Evolutionary conservation across 2,329 filamentous ascomycete species (phyloP), one percentile per base, ranked within the genome.

Genomic region (Talaromyces sp.): DNA sequence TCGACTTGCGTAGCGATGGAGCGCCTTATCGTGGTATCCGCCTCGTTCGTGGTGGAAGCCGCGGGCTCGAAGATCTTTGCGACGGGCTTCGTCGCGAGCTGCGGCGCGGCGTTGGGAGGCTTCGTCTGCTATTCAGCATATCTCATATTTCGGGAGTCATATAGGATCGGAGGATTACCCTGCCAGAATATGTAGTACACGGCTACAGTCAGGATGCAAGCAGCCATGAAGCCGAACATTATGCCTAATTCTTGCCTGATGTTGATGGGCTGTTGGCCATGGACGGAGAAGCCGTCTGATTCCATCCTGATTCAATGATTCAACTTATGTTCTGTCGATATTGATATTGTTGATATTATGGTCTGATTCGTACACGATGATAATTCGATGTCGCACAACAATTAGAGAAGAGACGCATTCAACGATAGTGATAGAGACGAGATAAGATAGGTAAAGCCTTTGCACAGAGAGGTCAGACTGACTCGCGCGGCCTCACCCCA

Each of bases 161-260:
- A 16, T 39, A 55, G 18, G 9, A 61, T 21, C 9, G 23, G 21
- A 42, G 28, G 18, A 8, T 18, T 64, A 77, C 74, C 65, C 35
- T 70, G 67, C 76, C 76, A 78, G 52, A 76, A 62, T 42, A 72
- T 58, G 25, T 70, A 68, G 56, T 78, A 78, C 2, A 72, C 61
- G 0, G 50, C 71, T 63, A 77, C 73, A 5, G 71, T 74, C 9
- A 75, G 63, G 39, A 74, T 55, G 56, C 69, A 74, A 4, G 72
- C 70, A 23, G 60, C 68, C 1, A 77, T 67, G 60, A 79, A 78
- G 18, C 69, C 76, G 64, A 77, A 76, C 66, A 77, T 72, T 33
- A 77, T 70, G 28, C 75, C 75, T 21, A 79, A 66, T 66, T 79
- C 77, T 35, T 71, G 71, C 21, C 64, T 67, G 11, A 77, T 67